These are phyloP conservation scores for Graphilbum sp. DNA, from an alignment of 2,329 filamentous ascomycete genomes.

Conservation along the genomic window DNA sequence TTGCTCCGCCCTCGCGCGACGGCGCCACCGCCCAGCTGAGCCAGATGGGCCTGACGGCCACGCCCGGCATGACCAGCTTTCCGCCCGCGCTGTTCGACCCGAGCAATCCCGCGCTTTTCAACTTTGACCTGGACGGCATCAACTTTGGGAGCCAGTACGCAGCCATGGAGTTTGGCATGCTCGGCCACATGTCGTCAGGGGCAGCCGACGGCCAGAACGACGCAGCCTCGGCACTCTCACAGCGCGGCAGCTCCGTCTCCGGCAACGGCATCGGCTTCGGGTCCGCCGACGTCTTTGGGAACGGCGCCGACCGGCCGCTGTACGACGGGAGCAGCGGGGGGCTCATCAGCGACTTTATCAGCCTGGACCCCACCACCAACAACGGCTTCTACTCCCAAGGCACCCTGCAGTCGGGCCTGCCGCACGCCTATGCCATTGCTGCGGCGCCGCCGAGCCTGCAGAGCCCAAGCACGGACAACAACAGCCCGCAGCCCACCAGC, in stretches of 20 bases:
- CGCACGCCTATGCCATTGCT: slow-evolving; percentile 49
- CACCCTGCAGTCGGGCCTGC: slow-evolving; percentile 44
- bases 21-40: slow-evolving; percentile 26
- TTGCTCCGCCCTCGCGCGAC: slow-evolving; percentile 31
- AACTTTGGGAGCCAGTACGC: slow-evolving; percentile 96
- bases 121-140: slow-evolving; percentile 85
- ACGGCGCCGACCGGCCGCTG: slow-evolving; percentile 29
- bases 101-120: slow-evolving; percentile 83
- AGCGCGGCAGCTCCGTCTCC: slow-evolving; percentile 12
- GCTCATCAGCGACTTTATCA: slow-evolving; percentile 36
- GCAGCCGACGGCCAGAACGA: slow-evolving; percentile 63
- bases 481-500: slow-evolving; percentile 39
- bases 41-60: slow-evolving; percentile 30
- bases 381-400: slow-evolving; percentile 36
- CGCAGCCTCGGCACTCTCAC: slow-evolving; percentile 34
- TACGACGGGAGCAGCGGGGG: slow-evolving; percentile 24
- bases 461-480: slow-evolving; percentile 48
- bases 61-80: slow-evolving; percentile 33
- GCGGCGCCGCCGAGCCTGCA: slow-evolving; percentile 45
- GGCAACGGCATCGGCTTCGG: slow-evolving; percentile 18
- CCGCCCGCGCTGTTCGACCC: slow-evolving; percentile 61
- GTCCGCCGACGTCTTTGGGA: slow-evolving; percentile 31
- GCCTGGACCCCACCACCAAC: slow-evolving; percentile 31
- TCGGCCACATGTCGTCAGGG: slow-evolving; percentile 90
- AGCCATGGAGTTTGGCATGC: slow-evolving; percentile 87